Conservation (phyloP, 2,329 filamentous ascomycete genomes). For the Polychaeton citri region DNA sequence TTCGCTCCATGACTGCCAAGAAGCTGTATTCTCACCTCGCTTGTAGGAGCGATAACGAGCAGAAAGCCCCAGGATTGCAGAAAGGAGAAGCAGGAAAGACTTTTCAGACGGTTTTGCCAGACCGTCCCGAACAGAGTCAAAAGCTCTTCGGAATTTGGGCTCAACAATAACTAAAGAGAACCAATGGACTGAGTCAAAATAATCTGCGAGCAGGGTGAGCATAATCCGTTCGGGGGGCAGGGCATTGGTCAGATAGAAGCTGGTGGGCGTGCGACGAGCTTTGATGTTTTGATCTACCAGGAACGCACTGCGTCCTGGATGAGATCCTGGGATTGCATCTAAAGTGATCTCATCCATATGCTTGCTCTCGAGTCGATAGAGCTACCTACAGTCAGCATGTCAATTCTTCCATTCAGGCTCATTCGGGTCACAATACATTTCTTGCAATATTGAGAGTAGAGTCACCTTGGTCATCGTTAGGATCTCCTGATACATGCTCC, state of each 20-base stretch:
- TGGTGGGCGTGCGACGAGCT: too few relatives aligned
- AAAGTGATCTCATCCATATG: too few relatives aligned
- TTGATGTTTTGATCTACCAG: too few relatives aligned
- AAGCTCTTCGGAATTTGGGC: conserved; percentile 24
- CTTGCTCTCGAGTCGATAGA: too few relatives aligned
- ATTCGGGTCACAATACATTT: too few relatives aligned
- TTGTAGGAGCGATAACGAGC: conserved; percentile 25
- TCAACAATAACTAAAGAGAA: conserved; percentile 32
- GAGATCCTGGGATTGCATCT: too few relatives aligned
- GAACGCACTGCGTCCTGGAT: too few relatives aligned
- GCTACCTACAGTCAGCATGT: too few relatives aligned
- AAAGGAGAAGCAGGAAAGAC: conserved; percentile 25
- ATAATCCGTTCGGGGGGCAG: conserved; percentile 20
- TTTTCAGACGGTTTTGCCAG: conserved; percentile 21
- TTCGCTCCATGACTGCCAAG: conserved; percentile 9
- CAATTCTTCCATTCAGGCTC: too few relatives aligned
- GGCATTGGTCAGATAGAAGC: conserved; percentile 12
- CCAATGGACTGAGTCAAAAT: conserved; percentile 31
- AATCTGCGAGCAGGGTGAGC: conserved; percentile 25
- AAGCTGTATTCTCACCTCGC: conserved; percentile 4
- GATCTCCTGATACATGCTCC: too few relatives aligned
- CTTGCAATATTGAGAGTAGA: too few relatives aligned
- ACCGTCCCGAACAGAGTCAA: conserved; percentile 22
- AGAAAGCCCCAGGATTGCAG: conserved; percentile 25
- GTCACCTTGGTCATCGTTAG: too few relatives aligned